Percentiles rank a stretch among this genome's conserved stretches.
phyloP scores from a whole-genome alignment of 2,329 filamentous ascomycete genomes.

The Hortaea sp. region DNA sequence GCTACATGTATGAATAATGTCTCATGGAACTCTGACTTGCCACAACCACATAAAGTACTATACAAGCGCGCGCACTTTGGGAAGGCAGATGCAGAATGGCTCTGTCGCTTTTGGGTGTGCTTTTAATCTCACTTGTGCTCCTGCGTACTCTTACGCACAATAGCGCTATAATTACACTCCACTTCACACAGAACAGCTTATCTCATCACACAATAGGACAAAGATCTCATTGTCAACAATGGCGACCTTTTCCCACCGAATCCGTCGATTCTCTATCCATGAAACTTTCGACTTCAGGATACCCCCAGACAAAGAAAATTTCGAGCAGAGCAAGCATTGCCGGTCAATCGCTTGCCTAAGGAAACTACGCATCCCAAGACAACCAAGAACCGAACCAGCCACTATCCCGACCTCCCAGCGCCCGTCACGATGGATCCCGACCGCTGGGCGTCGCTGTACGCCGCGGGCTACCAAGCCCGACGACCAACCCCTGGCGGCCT shows the following conservation, averaged over 20 bases:
- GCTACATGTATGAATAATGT: too few species aligned
- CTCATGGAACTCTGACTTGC: too few species aligned
- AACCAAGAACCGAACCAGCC: background rate
- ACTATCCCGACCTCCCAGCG: background rate
- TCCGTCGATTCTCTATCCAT: background rate
- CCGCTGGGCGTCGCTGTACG: background rate
- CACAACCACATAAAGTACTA: too few species aligned
- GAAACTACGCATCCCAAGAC: background rate
- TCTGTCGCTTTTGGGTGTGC: too few species aligned
- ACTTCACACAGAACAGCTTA: too few species aligned
- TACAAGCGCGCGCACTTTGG: background rate
- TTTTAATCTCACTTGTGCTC: too few species aligned
- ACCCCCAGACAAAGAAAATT: background rate
- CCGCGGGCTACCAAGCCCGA: too few species aligned
- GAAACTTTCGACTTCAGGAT: background rate
- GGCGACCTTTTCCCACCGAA: background rate
- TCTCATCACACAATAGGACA: too few species aligned
- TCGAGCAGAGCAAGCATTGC: background rate
- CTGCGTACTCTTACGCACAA: too few species aligned
- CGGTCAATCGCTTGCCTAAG: background rate
- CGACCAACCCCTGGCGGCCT: background rate
- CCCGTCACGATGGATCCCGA: background rate
- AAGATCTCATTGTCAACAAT: background rate
- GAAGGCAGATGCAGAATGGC: background rate
- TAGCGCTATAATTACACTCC: too few species aligned